Percentiles rank a stretch among this genome's conserved stretches.
Evolutionary conservation across 208 protist genomes (phyloP).

Genomic region (Trypanosoma congolense): DNA sequence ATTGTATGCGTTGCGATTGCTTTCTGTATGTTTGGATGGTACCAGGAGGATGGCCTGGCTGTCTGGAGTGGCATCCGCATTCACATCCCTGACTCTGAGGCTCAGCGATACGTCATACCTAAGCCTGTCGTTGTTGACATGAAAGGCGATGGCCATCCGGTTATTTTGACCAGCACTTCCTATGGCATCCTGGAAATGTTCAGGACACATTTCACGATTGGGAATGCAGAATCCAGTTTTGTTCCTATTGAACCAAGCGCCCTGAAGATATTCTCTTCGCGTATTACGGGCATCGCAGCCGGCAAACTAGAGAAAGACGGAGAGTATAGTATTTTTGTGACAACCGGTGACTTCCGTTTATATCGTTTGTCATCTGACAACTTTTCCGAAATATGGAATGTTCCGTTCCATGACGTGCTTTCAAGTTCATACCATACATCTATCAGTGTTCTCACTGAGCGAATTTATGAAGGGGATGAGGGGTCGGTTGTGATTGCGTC

Average conservation of each 20-base stretch:
- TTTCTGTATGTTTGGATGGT: conserved; percentile 78
- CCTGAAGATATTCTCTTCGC: conserved; percentile 23
- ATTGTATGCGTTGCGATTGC: conserved; percentile 63
- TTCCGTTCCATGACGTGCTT: conserved; percentile 25
- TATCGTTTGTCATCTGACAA: conserved; percentile 18
- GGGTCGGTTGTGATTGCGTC: conserved; percentile 68
- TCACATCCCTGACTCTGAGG: conserved; percentile 28
- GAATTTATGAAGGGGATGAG: conserved; percentile 62
- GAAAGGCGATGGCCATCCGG: conserved; percentile 38
- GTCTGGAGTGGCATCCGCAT: conserved; percentile 67
- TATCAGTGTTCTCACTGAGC: conserved; percentile 71
- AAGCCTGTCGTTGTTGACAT: conserved; percentile 67
- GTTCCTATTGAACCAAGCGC: conserved; percentile 23
- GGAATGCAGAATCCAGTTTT: conserved; percentile 48
- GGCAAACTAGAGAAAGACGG: conserved; percentile 33
- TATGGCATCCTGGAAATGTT: conserved; percentile 37
- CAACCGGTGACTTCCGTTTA: conserved; percentile 48
- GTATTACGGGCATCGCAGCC: conserved; percentile 56
- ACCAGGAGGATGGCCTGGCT: conserved; percentile 63
- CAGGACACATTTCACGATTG: conserved; percentile 35
- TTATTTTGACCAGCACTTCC: conserved; percentile 38
- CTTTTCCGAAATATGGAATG: conserved; percentile 36
- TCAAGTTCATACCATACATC: conserved; percentile 36
- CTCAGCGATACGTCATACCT: conserved; percentile 33
- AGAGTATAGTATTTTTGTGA: conserved; percentile 40